phyloP scores from a whole-genome alignment of 1,284 basidiomycete genomes.

The Rhodotorula sp. region DNA sequence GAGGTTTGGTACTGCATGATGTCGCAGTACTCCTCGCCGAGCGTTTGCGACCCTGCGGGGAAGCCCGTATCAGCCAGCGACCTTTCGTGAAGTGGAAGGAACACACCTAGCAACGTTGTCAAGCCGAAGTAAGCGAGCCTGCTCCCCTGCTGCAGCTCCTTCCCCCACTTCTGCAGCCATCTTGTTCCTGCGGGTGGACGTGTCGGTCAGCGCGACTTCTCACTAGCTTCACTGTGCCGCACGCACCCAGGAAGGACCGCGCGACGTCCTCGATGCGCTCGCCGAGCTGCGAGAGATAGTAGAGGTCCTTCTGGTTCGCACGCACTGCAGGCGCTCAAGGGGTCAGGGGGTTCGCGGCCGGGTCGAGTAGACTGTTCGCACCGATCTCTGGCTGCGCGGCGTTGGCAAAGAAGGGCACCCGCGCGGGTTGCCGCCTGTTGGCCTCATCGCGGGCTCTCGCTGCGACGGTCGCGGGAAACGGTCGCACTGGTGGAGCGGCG shows the following conservation, averaged over 20 bases:
- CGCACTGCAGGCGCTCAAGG: conserved; percentile 41
- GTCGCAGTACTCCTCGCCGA: conserved; percentile 55
- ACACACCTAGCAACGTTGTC: conserved; percentile 47
- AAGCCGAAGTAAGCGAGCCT: conserved; percentile 50
- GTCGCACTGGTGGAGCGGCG: background rate
- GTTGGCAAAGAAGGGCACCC: conserved; percentile 47
- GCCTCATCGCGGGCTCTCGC: conserved; percentile 1
- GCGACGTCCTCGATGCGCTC: conserved; percentile 50
- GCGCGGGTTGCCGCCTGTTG: background rate
- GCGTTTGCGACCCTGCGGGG: conserved; percentile 50
- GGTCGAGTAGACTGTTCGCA: conserved; percentile 3
- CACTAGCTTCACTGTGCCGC: background rate
- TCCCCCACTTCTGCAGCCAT: conserved; percentile 48
- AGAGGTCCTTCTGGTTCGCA: conserved; percentile 52
- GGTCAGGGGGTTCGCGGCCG: background rate
- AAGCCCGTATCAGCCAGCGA: background rate
- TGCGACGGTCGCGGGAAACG: conserved; percentile 5
- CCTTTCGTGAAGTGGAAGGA: accelerated
- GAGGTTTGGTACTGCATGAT: conserved; percentile 47
- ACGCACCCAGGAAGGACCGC: conserved; percentile 47
- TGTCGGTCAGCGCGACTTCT: background rate
- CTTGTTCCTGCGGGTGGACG: conserved; percentile 43
- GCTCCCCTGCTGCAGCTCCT: conserved; percentile 48
- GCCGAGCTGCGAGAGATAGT: conserved; percentile 50
- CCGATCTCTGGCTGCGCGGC: conserved; percentile 52